Evolutionary conservation across 1,284 basidiomycete genomes (phyloP).

Genomic region (Pterula multifida): DNA sequence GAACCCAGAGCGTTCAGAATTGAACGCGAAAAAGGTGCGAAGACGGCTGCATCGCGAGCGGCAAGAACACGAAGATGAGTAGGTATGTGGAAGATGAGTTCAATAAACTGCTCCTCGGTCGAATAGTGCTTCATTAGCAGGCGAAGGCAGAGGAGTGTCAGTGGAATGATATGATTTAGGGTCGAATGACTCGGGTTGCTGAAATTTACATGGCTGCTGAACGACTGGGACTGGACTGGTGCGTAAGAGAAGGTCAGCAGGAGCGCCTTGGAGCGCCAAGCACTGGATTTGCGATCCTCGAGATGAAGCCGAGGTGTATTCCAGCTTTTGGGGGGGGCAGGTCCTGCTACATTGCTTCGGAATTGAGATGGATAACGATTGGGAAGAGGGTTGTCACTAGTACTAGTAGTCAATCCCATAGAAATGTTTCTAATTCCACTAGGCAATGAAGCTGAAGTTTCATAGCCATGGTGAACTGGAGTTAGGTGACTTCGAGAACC

Average conservation of each 20-base stretch:
- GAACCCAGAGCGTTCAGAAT: slow-evolving; percentile 37
- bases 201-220: slow-evolving; percentile 4
- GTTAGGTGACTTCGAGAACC: slow-evolving; percentile 25
- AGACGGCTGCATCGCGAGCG: slow-evolving; percentile 41
- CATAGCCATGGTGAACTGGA: slow-evolving; percentile 27
- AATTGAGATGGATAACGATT: slow-evolving; percentile 1
- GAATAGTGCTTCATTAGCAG: slow-evolving; percentile 21
- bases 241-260: slow-evolving; percentile 32
- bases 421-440: slow-evolving; percentile 11
- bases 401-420: slow-evolving; percentile 6
- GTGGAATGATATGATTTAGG: slow-evolving; percentile 23
- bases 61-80: slow-evolving; percentile 42
- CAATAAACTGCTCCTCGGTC: slow-evolving; percentile 26
- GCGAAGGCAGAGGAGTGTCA: slow-evolving; percentile 42
- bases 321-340: slow-evolving; percentile 39
- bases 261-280: slow-evolving; percentile 41
- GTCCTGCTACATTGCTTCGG: slow-evolving; percentile 25
- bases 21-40: slow-evolving; percentile 35
- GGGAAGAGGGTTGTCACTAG: slow-evolving; percentile 3
- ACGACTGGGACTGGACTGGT: slow-evolving; percentile 7
- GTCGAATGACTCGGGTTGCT: slow-evolving; percentile 3
- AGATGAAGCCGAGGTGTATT: slow-evolving; percentile 13
- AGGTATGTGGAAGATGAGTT: slow-evolving; percentile 38
- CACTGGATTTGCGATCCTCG: slow-evolving; percentile 20
- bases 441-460: slow-evolving; percentile 17